phyloP scores from a whole-genome alignment of 2,329 filamentous ascomycete species.

The Neopestalotiopsis sp. region DNA sequence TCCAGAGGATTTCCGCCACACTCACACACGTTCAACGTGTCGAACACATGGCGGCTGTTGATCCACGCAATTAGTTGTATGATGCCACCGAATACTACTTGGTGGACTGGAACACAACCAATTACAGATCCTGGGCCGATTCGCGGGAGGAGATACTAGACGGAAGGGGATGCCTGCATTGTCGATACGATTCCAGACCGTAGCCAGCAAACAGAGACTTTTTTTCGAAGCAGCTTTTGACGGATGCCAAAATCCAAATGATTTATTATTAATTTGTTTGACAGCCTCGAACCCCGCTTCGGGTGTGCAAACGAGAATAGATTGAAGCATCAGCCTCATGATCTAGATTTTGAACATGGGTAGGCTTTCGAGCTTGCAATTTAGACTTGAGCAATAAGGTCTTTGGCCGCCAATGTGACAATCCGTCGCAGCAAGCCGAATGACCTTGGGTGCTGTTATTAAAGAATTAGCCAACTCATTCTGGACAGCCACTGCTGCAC shows the following conservation, averaged over 20 bases:
- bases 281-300: background rate
- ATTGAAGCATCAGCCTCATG: conserved; percentile 4
- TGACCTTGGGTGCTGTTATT: background rate
- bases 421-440: background rate
- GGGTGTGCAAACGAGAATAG: conserved; percentile 3
- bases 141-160: background rate
- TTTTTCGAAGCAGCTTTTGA: background rate
- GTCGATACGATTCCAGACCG: background rate
- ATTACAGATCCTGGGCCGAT: background rate
- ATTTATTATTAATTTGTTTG: background rate
- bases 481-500: background rate
- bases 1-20: background rate
- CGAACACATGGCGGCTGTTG: background rate
- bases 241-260: background rate
- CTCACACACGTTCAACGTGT: background rate
- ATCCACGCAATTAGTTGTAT: background rate
- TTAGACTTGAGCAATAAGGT: background rate
- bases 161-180: conserved; percentile 4
- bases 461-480: background rate
- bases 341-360: background rate
- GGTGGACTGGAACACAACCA: background rate
- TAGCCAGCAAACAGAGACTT: background rate
- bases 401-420: background rate
- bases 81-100: background rate
- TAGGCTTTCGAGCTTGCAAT: background rate